Conservation (phyloP, 495 filamentous ascomycete genomes). For the Podospora pseudopauciseta region DNA sequence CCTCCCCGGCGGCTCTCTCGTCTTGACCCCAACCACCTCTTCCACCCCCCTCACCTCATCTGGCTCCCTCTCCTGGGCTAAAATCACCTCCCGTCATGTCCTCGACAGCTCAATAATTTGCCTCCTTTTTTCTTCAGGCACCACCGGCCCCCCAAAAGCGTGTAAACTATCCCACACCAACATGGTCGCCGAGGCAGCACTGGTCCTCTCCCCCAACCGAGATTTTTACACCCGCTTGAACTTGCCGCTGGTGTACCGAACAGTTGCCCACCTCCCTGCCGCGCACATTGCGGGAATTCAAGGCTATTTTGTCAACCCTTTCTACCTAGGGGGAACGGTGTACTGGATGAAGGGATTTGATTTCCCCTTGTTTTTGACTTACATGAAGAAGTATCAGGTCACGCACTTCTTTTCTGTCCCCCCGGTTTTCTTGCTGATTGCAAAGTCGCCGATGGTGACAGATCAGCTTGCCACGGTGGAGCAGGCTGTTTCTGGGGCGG, state of each 20-base stretch:
- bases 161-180: slow-evolving; percentile 72
- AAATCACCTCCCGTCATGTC: slow-evolving; percentile 38
- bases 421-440: slow-evolving; percentile 49
- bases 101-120: slow-evolving; percentile 40
- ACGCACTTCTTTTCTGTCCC: slow-evolving; percentile 51
- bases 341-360: slow-evolving; percentile 53
- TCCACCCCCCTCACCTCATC: slow-evolving; percentile 23
- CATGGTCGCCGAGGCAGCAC: slow-evolving; percentile 45
- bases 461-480: slow-evolving; percentile 40
- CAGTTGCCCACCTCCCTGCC: slow-evolving; percentile 50
- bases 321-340: slow-evolving; percentile 41
- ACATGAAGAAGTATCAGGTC: slow-evolving; percentile 41
- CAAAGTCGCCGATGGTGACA: slow-evolving; percentile 47
- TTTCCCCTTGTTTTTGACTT: slow-evolving; percentile 41
- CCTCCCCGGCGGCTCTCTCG: slow-evolving; percentile 14
- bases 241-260: slow-evolving; percentile 25
- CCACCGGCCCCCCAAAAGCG: slow-evolving; percentile 78
- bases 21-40: slow-evolving; percentile 5
- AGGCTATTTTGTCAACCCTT: slow-evolving; percentile 41
- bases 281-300: slow-evolving; percentile 42
- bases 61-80: slow-evolving; percentile 38
- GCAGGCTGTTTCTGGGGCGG: slow-evolving; percentile 29
- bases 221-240: slow-evolving; percentile 8
- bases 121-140: slow-evolving; percentile 83
- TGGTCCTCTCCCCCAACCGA: slow-evolving; percentile 20